These are phyloP conservation scores for Fusarium mangiferae DNA, from an alignment of 2,329 filamentous ascomycete genomes.

Conservation along the genomic window DNA sequence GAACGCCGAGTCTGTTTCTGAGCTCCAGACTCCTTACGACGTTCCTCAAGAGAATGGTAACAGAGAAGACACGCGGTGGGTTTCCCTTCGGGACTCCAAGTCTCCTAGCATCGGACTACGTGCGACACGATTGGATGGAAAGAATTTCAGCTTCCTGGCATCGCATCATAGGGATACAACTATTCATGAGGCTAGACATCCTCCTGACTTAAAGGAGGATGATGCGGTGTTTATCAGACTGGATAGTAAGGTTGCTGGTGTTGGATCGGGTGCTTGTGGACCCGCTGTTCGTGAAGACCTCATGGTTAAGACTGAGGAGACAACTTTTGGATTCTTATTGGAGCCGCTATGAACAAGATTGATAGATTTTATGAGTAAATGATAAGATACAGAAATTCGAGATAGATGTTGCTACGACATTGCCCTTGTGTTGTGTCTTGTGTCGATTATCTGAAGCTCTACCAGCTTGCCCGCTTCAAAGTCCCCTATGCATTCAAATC, in stretches of 20 bases:
- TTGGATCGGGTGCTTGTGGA: slow-evolving; percentile 61
- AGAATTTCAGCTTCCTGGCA: slow-evolving; percentile 63
- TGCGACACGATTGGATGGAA: slow-evolving; percentile 26
- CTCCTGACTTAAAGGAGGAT: slow-evolving; percentile 67
- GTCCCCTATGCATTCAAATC: no score
- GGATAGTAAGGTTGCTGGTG: slow-evolving; percentile 59
- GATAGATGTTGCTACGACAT: not conserved
- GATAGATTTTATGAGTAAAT: not conserved
- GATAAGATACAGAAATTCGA: not conserved
- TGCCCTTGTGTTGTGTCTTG: not conserved
- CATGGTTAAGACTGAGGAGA: slow-evolving; percentile 54
- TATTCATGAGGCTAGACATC: slow-evolving; percentile 70
- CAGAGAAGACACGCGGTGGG: slow-evolving; percentile 68
- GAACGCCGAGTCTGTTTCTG: slow-evolving; percentile 52
- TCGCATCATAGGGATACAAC: slow-evolving; percentile 63
- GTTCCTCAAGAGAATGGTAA: slow-evolving; percentile 77
- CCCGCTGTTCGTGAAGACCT: slow-evolving; percentile 59
- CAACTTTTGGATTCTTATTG: slow-evolving; percentile 55
- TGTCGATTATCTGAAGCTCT: not conserved
- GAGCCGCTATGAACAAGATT: slow-evolving; percentile 40
- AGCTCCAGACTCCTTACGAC: slow-evolving; percentile 69
- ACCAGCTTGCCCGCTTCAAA: accelerated
- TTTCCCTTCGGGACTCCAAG: slow-evolving; percentile 50
- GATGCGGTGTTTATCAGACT: slow-evolving; percentile 56
- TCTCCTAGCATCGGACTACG: slow-evolving; percentile 33